Evolutionary conservation across 371 early-diverging fungal species (phyloP).

Genomic region (Massospora cicadina): DNA sequence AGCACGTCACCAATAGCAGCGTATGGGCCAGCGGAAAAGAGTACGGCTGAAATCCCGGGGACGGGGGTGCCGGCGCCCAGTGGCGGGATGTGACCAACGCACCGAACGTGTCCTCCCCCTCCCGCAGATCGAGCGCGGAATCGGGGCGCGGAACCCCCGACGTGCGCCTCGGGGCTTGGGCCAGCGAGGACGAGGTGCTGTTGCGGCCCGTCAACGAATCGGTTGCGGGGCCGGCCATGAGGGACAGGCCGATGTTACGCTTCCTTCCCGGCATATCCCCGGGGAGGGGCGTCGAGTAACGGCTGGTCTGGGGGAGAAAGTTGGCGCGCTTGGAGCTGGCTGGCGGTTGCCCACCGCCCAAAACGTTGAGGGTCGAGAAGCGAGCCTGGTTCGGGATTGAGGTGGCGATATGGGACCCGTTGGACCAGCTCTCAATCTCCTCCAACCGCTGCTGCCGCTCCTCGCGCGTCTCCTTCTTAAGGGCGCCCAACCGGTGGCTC

Average conservation of each 20-base stretch:
- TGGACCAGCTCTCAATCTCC: conserved; percentile 40
- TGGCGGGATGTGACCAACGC: background rate
- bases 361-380: conserved; percentile 2
- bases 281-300: conserved; percentile 13
- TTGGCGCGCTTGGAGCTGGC: conserved; percentile 6
- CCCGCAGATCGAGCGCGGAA: conserved; percentile 14
- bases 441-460: conserved; percentile 31
- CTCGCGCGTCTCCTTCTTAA: conserved; percentile 43
- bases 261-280: conserved; percentile 17
- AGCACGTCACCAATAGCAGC: conserved; percentile 65
- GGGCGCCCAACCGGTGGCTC: conserved; percentile 48
- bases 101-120: background rate
- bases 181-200: background rate
- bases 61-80: conserved; percentile 20
- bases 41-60: conserved; percentile 35
- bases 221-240: conserved; percentile 7
- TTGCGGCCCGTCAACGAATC: background rate
- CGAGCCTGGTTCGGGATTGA: background rate
- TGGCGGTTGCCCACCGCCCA: conserved; percentile 11
- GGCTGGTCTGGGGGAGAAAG: conserved; percentile 15
- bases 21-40: conserved; percentile 51
- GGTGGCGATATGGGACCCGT: conserved; percentile 10
- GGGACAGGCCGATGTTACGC: conserved; percentile 18
- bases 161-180: conserved; percentile 11
- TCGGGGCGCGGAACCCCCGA: conserved; percentile 12